Evolutionary conservation across 495 filamentous ascomycete genomes (phyloP).

Genomic region (Aspergillus diversus): DNA sequence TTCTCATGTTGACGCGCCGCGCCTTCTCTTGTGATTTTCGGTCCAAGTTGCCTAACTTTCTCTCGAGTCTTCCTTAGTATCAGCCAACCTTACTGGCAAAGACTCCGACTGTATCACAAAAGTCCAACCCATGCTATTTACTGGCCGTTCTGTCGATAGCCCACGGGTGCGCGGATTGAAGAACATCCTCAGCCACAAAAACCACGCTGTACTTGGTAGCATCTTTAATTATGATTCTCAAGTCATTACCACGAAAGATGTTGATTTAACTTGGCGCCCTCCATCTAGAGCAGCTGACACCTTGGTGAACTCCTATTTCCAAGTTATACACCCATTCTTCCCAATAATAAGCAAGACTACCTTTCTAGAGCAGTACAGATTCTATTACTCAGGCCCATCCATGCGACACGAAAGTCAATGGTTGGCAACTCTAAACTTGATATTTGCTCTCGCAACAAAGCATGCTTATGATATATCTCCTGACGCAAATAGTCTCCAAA

Average conservation of each 20-base stretch:
- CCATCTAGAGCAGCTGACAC: conserved; percentile 52
- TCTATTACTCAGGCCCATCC: conserved; percentile 39
- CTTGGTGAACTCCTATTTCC: conserved; percentile 59
- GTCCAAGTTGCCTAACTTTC: conserved; percentile 18
- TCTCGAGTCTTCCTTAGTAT: conserved; percentile 50
- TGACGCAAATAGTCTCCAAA: conserved; percentile 17
- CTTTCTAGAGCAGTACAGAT: conserved; percentile 47
- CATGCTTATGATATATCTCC: conserved; percentile 45
- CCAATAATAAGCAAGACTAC: conserved; percentile 58
- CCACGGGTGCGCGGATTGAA: conserved; percentile 60
- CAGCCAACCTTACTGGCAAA: conserved; percentile 58
- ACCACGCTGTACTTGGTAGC: conserved; percentile 13
- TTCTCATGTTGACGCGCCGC: conserved; percentile 21
- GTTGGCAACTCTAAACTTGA: conserved; percentile 63
- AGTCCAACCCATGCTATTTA: conserved; percentile 57
- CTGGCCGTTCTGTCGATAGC: conserved; percentile 66
- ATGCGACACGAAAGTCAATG: conserved; percentile 52
- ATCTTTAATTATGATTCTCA: conserved; percentile 60
- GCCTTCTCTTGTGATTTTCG: conserved; percentile 1
- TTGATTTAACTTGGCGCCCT: conserved; percentile 55
- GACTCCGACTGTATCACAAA: conserved; percentile 57
- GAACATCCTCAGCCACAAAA: conserved; percentile 33
- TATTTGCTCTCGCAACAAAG: conserved; percentile 65
- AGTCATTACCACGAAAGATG: conserved; percentile 38
- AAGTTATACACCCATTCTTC: conserved; percentile 58